Percentiles rank a stretch among this genome's conserved stretches.
These are phyloP conservation scores for Zymoseptoria tritici DNA, from an alignment of 2,329 filamentous ascomycete species.

Conservation along the genomic window DNA sequence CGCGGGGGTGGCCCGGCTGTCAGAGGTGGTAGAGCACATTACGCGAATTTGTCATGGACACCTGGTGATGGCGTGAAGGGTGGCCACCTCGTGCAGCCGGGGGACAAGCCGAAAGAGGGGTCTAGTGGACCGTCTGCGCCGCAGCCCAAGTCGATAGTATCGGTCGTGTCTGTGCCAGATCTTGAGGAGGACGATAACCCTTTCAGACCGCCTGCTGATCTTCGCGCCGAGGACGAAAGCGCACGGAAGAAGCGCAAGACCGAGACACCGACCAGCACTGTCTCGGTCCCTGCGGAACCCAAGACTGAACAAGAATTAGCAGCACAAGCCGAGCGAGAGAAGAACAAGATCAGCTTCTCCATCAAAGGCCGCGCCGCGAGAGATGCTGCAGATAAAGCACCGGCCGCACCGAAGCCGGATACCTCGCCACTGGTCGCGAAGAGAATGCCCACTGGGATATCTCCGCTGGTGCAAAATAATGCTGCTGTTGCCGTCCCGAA, in stretches of 20 bases:
- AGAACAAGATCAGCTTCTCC: slow-evolving; percentile 77
- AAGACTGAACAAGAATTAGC: slow-evolving; percentile 35
- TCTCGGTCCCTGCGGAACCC: slow-evolving; percentile 1
- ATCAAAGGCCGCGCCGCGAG: slow-evolving; percentile 66
- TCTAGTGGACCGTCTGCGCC: slow-evolving; percentile 29
- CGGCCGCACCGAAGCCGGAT: slow-evolving; percentile 17
- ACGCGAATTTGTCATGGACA: slow-evolving; percentile 67
- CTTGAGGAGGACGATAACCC: slow-evolving; percentile 51
- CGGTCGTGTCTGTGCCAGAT: slow-evolving; percentile 21
- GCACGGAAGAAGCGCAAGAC: slow-evolving; percentile 28
- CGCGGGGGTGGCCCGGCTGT: slow-evolving; percentile 39
- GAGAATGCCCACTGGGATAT: slow-evolving; percentile 33
- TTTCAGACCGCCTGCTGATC: slow-evolving; percentile 57
- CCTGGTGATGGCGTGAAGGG: slow-evolving; percentile 49
- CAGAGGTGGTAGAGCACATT: slow-evolving; percentile 46
- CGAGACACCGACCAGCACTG: slow-evolving; percentile 4
- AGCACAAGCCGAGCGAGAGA: slow-evolving; percentile 24
- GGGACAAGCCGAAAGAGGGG: slow-evolving; percentile 22
- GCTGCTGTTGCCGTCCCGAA: slow-evolving; percentile 18
- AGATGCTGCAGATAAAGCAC: slow-evolving; percentile 32
- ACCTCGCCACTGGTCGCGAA: slow-evolving; percentile 40
- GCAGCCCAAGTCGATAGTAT: slow-evolving; percentile 17
- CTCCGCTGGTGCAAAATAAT: slow-evolving; percentile 22
- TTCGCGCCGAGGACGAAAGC: slow-evolving; percentile 56
- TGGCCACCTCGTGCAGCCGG: slow-evolving; percentile 36